Evolutionary conservation across 139 green algal species (phyloP).

Genomic region (Trebouxia sp.): DNA sequence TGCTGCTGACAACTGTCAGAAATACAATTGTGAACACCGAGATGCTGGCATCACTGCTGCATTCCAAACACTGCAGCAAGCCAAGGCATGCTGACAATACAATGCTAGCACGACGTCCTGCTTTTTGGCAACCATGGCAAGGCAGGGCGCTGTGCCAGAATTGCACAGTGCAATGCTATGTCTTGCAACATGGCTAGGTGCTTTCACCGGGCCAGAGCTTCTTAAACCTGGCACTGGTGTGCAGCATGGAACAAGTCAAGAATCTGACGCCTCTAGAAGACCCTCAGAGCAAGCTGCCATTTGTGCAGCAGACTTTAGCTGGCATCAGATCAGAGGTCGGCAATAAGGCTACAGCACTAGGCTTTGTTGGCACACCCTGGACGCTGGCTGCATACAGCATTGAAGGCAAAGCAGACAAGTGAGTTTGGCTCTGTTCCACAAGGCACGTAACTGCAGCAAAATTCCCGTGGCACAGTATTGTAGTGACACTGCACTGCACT

Average conservation of each 20-base stretch:
- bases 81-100: too few species aligned
- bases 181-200: too few species aligned
- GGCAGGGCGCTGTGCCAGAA: too few species aligned
- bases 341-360: constrained; percentile 80
- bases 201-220: neutral
- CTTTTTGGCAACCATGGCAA: too few species aligned
- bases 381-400: constrained; percentile 96
- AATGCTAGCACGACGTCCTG: too few species aligned
- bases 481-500: neutral
- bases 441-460: neutral
- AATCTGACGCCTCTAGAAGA: constrained; percentile 73
- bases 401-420: constrained; percentile 80
- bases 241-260: constrained; percentile 66
- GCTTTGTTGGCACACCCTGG: constrained; percentile 97
- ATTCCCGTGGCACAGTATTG: neutral
- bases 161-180: too few species aligned
- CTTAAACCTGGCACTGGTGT: too few species aligned
- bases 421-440: too few species aligned
- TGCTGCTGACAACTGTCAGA: too few species aligned
- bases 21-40: too few species aligned
- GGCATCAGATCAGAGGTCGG: constrained; percentile 75
- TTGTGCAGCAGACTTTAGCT: constrained; percentile 86
- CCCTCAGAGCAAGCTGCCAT: constrained; percentile 74
- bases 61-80: too few species aligned
- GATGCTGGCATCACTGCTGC: too few species aligned